Percentiles rank a stretch among this genome's conserved stretches.
Conservation (phyloP, 1,139 yeast species). For the Saccharomyces hybrid region DNA sequence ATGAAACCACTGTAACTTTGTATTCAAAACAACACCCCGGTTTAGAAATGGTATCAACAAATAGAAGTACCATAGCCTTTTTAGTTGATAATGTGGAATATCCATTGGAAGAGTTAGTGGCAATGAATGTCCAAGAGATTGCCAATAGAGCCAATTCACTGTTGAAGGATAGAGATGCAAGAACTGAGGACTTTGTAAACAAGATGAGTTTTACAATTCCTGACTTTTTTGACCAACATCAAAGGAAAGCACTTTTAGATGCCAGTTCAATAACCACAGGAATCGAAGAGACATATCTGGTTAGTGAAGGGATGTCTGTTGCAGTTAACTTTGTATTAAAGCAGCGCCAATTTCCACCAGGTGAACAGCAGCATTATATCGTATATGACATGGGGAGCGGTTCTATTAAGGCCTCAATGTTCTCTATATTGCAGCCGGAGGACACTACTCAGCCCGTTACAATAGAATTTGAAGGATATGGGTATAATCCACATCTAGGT, state of each 20-base stretch:
- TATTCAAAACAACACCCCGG: slow-evolving; percentile 57
- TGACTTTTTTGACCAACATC: slow-evolving; percentile 54
- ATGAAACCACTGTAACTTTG: slow-evolving; percentile 38
- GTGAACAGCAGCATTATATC: slow-evolving; percentile 51
- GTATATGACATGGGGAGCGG: slow-evolving; percentile 93
- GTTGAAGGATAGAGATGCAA: slow-evolving; percentile 36
- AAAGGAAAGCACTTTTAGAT: slow-evolving; percentile 66
- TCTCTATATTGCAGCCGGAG: slow-evolving; percentile 47
- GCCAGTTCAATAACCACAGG: slow-evolving; percentile 39
- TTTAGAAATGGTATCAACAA: slow-evolving; percentile 41
- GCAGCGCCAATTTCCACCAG: slow-evolving; percentile 33
- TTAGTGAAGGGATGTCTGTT: slow-evolving; percentile 87
- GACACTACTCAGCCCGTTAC: slow-evolving; percentile 35
- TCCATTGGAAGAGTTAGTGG: slow-evolving; percentile 72
- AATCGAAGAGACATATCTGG: slow-evolving; percentile 50
- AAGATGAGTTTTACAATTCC: slow-evolving; percentile 55
- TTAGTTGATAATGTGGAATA: slow-evolving; percentile 43
- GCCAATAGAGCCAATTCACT: slow-evolving; percentile 52
- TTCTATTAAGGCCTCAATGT: slow-evolving; percentile 75
- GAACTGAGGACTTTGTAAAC: slow-evolving; percentile 53
- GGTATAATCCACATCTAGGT: slow-evolving; percentile 58
- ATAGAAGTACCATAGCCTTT: slow-evolving; percentile 49
- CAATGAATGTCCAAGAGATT: slow-evolving; percentile 70
- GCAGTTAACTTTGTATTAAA: slow-evolving; percentile 64
- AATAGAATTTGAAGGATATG: slow-evolving; percentile 65